Evolutionary conservation across 2,329 filamentous ascomycete species (phyloP).

Genomic region (Neurospora crassa): DNA sequence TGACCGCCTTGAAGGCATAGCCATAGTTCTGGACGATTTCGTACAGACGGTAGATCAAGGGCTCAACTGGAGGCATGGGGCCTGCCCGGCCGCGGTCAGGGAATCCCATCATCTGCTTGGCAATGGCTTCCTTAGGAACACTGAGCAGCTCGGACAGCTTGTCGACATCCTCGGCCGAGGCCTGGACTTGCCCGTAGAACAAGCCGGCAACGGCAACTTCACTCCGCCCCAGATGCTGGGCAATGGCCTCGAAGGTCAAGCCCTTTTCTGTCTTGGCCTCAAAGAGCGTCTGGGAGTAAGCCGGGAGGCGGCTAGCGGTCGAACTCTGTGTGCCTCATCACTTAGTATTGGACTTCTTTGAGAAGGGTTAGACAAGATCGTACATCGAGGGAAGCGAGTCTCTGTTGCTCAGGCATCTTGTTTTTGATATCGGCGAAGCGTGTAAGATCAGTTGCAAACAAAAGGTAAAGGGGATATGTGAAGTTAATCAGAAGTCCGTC

Average conservation of each 20-base stretch:
- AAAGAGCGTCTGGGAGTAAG: constrained; percentile 65
- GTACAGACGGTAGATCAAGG: constrained; percentile 81
- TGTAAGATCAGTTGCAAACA: background rate
- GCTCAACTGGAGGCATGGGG: constrained; percentile 78
- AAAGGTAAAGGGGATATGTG: background rate
- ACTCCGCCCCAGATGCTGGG: constrained; percentile 60
- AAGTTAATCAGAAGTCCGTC: background rate
- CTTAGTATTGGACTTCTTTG: background rate
- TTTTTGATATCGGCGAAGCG: background rate
- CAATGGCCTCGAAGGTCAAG: constrained; percentile 73
- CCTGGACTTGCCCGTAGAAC: constrained; percentile 68
- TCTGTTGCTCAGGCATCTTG: constrained; percentile 18
- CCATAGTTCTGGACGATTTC: constrained; percentile 97
- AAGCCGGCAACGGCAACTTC: constrained; percentile 80
- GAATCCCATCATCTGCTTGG: constrained; percentile 57
- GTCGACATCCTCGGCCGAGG: constrained; percentile 40
- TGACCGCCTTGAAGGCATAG: constrained; percentile 86
- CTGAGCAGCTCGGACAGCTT: constrained; percentile 49
- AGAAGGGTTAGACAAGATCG: constrained; percentile 8
- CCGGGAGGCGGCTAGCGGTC: constrained; percentile 59
- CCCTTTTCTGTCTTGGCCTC: constrained; percentile 66
- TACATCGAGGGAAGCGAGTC: constrained; percentile 30
- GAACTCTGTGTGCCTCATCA: constrained; percentile 25
- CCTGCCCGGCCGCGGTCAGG: constrained; percentile 72
- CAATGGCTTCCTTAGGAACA: constrained; percentile 43